phyloP scores from a whole-genome alignment of 2,329 filamentous ascomycete genomes.

The Thelonectria blattea region DNA sequence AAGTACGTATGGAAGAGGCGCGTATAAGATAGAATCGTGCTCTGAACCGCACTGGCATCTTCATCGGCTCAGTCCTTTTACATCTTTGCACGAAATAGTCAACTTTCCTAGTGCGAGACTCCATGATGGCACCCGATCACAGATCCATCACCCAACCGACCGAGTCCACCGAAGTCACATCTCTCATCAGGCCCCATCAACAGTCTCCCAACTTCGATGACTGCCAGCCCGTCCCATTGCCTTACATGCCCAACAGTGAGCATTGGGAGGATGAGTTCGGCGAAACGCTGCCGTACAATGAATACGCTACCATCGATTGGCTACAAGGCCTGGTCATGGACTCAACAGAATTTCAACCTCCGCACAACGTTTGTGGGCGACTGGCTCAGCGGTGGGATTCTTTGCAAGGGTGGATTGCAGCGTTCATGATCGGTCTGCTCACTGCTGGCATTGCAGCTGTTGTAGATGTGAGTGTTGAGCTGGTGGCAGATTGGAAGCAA shows the following conservation, averaged over 20 bases:
- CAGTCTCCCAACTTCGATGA: background rate
- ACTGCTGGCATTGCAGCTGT: slow-evolving; percentile 15
- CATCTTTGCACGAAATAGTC: no score
- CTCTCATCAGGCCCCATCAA: background rate
- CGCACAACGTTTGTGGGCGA: slow-evolving; percentile 2
- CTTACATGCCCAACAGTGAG: background rate
- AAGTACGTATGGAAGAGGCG: no score
- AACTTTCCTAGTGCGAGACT: no score
- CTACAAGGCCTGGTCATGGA: slow-evolving; percentile 59
- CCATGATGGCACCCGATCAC: background rate
- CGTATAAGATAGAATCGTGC: no score
- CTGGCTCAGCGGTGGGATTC: slow-evolving; percentile 11
- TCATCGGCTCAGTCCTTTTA: no score
- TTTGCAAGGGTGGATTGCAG: slow-evolving; percentile 21
- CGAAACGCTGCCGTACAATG: slow-evolving; percentile 52
- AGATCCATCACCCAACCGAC: background rate
- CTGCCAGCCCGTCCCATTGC: background rate
- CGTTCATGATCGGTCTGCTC: slow-evolving; percentile 23
- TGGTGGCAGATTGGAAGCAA: slow-evolving; percentile 24
- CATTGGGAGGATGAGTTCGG: background rate
- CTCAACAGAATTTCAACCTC: background rate
- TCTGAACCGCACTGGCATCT: no score
- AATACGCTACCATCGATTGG: slow-evolving; percentile 69
- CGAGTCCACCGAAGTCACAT: slow-evolving; percentile 6
- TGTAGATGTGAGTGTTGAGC: slow-evolving; percentile 27